Evolutionary conservation across 2,329 filamentous ascomycete species (phyloP).

Genomic region (Pseudogymnoascus pannorum): DNA sequence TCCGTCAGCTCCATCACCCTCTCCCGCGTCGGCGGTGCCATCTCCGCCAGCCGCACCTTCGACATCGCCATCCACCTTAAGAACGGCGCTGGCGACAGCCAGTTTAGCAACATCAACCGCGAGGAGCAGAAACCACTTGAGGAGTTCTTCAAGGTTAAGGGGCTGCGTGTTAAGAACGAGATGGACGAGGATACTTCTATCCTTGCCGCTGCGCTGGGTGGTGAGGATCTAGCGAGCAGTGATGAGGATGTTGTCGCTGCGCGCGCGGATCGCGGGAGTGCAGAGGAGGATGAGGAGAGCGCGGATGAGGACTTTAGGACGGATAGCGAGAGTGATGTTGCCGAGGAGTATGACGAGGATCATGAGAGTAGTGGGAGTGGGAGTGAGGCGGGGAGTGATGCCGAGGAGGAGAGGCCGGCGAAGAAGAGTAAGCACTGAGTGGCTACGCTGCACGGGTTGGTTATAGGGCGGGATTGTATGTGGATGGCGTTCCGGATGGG

Average conservation of each 20-base stretch:
- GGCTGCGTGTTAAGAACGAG: slow-evolving; percentile 94
- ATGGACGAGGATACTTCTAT: slow-evolving; percentile 76
- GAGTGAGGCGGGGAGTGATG: slow-evolving; percentile 58
- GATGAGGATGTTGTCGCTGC: slow-evolving; percentile 71
- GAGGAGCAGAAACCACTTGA: slow-evolving; percentile 97
- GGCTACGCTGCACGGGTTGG: not conserved
- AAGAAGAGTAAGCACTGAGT: slow-evolving; percentile 39
- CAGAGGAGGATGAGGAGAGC: slow-evolving; percentile 92
- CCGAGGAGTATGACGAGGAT: slow-evolving; percentile 88
- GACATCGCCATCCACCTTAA: slow-evolving; percentile 94
- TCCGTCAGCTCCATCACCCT: slow-evolving; percentile 88
- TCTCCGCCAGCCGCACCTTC: slow-evolving; percentile 91
- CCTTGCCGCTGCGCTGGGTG: slow-evolving; percentile 73
- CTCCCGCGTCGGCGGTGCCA: slow-evolving; percentile 87
- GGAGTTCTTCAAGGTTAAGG: slow-evolving; percentile 94
- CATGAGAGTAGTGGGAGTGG: slow-evolving; percentile 78
- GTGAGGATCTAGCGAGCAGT: slow-evolving; percentile 65
- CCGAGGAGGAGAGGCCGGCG: slow-evolving; percentile 42
- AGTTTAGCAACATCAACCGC: slow-evolving; percentile 98
- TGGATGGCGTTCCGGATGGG: slow-evolving; percentile 7
- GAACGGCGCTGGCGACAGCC: slow-evolving; percentile 75
- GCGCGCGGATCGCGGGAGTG: slow-evolving; percentile 74
- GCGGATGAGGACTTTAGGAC: slow-evolving; percentile 94
- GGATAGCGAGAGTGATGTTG: slow-evolving; percentile 88
- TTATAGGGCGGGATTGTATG: not conserved